Conservation (phyloP, 2,329 filamentous ascomycete genomes). For the Geosmithia putterillii region DNA sequence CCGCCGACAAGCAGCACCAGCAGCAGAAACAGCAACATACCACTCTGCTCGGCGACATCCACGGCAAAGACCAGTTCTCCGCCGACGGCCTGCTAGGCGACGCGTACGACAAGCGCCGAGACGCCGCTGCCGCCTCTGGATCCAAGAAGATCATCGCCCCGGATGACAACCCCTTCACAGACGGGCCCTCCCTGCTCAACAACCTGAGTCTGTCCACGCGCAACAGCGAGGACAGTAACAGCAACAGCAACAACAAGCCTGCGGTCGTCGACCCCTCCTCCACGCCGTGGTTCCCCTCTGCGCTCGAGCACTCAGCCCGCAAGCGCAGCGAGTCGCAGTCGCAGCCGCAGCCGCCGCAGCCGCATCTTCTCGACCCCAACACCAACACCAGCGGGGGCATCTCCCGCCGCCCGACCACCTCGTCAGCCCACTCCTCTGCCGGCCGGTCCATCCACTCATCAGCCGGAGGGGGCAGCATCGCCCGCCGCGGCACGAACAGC, state of each 20-base stretch:
- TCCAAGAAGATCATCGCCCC: constrained; percentile 13
- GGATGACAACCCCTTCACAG: constrained; percentile 32
- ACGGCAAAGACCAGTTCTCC: constrained; percentile 29
- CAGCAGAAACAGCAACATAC: constrained; percentile 19
- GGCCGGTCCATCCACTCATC: no score
- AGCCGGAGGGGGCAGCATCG: background rate
- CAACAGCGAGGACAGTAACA: constrained; percentile 7
- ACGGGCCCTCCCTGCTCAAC: constrained; percentile 45
- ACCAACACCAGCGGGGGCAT: no score
- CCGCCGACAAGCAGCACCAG: constrained; percentile 8
- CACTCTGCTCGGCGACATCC: background rate
- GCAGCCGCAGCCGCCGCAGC: no score
- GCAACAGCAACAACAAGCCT: constrained; percentile 8
- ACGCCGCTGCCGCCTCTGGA: constrained; percentile 11
- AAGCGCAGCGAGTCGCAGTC: constrained; percentile 8
- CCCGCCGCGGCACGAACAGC: constrained; percentile 2
- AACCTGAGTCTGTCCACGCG: no score
- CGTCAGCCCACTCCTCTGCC: no score
- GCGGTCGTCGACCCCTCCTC: constrained; percentile 12
- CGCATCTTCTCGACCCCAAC: no score
- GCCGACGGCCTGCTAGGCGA: constrained; percentile 38
- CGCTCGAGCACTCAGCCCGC: constrained; percentile 22
- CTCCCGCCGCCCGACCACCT: background rate
- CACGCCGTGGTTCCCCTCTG: constrained; percentile 23
- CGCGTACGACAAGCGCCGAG: constrained; percentile 31